Evolutionary conservation across 2,329 filamentous ascomycete genomes (phyloP).

Genomic region (Hypoxylon sp.): DNA sequence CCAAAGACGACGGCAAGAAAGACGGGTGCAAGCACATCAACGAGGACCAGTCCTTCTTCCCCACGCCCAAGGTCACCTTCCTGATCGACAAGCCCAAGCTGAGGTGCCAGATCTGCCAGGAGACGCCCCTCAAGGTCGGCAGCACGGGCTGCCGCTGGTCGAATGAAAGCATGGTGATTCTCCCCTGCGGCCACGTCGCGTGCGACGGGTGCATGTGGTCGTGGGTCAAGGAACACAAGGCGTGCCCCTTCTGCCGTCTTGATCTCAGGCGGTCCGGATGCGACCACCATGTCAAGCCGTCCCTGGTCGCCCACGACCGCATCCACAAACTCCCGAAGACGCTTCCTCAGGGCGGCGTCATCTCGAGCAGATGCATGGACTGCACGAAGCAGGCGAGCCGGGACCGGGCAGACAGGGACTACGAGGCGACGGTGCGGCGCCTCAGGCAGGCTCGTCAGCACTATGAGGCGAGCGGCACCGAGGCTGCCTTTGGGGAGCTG

Average conservation of each 20-base stretch:
- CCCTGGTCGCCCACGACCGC: conserved; percentile 46
- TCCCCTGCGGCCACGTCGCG: conserved; percentile 54
- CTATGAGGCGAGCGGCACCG: not conserved
- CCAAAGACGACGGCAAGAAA: not conserved
- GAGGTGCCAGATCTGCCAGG: conserved; percentile 45
- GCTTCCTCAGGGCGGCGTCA: conserved; percentile 48
- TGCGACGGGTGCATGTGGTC: conserved; percentile 47
- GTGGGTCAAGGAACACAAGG: conserved; percentile 45
- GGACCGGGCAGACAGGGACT: not conserved
- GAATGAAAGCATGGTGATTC: conserved; percentile 43
- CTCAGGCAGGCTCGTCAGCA: not conserved
- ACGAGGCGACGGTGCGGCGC: not conserved
- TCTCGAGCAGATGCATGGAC: conserved; percentile 35
- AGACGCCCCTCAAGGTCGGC: conserved; percentile 32
- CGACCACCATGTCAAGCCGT: conserved; percentile 46
- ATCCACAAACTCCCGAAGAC: conserved; percentile 53
- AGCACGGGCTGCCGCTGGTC: not conserved
- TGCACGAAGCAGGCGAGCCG: conserved; percentile 22
- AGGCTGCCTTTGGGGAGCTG: not conserved
- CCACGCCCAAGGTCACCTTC: conserved; percentile 45
- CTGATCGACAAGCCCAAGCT: conserved; percentile 46
- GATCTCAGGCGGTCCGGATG: conserved; percentile 48
- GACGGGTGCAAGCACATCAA: not conserved
- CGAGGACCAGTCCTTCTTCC: conserved; percentile 41
- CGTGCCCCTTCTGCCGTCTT: conserved; percentile 54